Base-by-base conservation (phyloP, 2,329 filamentous ascomycete species). In the Talaromyces rugulosus region DNA sequence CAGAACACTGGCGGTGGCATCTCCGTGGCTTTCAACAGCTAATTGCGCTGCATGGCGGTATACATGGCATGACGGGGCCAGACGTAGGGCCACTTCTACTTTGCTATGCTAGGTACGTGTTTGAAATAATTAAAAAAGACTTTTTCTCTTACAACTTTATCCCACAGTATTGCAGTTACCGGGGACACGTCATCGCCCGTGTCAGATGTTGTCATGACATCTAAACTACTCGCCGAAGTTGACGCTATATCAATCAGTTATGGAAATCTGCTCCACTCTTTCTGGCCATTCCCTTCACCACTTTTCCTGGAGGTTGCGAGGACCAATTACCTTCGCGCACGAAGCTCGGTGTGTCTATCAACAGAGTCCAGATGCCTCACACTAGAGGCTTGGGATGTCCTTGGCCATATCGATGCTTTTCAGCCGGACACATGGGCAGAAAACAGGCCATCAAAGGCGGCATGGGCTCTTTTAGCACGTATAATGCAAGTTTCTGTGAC, bases 181-280 rank as follows among this genome's bases (percentile, higher is more conserved):
- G 72, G 69, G 2, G 74, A 79, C 57, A 78, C 76, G 2, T 74
- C 75, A 2, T 74, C 70, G 1, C 75, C 76, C 4, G 69, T 75
- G 28, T 66, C 69, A 23, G 65, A 75, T 51, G 65, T 78, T 16
- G 34, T 66, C 7, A 69, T 69, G 42, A 64, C 70, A 0, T 60
- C 56, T 5, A 58, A 59, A 5, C 70, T 73, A 40, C 56, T 72
- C 14, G 68, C 70, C 1, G 65, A 71, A 2, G 57, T 74, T 9
- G 66, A 72, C 6, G 61, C 67, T 31, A 63, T 74, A 1, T 12
- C 72, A 12, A 30, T 70, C 3, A 30, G 66, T 1, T 72, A 69
- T 63, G 3, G 36, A 16, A 30, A 51, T 28, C 50, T n/a, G 5
- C 16, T 18, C 2, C 55, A 44, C 11, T 16, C 67, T 1, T 73